Percentiles rank a stretch among this genome's conserved stretches.
These are phyloP conservation scores for Alternaria triticina DNA, from an alignment of 2,329 filamentous ascomycete genomes.

Conservation along the genomic window DNA sequence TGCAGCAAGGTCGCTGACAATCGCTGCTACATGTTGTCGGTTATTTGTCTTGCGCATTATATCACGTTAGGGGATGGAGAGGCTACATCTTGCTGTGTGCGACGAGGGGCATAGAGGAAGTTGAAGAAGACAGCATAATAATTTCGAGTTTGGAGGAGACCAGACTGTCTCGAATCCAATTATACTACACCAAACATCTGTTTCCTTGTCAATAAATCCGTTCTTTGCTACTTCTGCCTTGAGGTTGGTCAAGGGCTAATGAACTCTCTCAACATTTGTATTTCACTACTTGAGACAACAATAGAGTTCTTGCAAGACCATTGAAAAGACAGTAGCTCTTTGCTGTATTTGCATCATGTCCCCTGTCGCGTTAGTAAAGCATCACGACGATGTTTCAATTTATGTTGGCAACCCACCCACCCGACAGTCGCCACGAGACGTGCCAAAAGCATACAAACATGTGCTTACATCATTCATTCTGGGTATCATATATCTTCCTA, in stretches of 20 bases:
- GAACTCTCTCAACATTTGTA: neutral
- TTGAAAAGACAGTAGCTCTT: neutral
- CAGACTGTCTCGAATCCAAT: neutral
- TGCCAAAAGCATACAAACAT: neutral
- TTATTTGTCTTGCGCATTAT: neutral
- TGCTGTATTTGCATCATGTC: neutral
- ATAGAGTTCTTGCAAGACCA: no score
- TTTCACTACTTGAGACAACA: neutral
- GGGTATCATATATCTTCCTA: constrained; percentile 9
- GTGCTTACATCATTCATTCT: neutral
- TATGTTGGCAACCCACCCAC: neutral
- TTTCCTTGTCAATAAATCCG: neutral
- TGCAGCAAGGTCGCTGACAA: neutral
- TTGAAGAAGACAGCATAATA: neutral
- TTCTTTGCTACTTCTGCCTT: neutral
- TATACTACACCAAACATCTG: neutral
- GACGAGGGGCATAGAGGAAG: neutral
- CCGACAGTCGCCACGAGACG: neutral
- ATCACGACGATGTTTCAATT: neutral
- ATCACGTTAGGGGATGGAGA: accelerated
- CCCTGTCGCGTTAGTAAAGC: neutral
- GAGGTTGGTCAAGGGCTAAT: neutral
- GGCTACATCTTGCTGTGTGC: neutral
- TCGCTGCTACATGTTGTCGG: neutral
- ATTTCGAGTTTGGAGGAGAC: neutral